Evolutionary conservation across 805 yeast genomes (phyloP).

Genomic region (Candida vartiovaarae): DNA sequence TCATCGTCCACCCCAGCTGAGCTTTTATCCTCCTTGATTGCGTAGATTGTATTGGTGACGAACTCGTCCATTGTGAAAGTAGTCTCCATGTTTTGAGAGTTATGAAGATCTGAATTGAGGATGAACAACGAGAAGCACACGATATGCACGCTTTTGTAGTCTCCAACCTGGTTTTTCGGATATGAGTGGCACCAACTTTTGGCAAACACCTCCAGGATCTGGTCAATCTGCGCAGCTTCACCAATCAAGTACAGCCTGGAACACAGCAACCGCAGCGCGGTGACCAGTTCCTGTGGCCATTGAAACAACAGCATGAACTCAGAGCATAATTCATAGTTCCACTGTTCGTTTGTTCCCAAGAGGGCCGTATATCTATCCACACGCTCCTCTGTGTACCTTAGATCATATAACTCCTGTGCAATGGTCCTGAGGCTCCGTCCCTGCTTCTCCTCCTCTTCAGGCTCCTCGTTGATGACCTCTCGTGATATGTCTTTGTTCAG

Average conservation of each 20-base stretch:
- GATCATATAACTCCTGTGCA: conserved; percentile 28
- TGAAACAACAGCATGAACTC: conserved; percentile 32
- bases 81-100: conserved; percentile 30
- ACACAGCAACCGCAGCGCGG: conserved; percentile 54
- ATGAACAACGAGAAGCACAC: conserved; percentile 65
- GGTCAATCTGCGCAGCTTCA: conserved; percentile 76
- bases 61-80: conserved; percentile 38
- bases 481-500: conserved; percentile 11
- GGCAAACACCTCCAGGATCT: conserved; percentile 63
- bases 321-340: conserved; percentile 24
- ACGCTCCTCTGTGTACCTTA: conserved; percentile 22
- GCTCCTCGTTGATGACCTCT: conserved; percentile 18
- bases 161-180: conserved; percentile 40
- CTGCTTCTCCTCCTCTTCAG: conserved; percentile 4
- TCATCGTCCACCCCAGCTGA: neutral
- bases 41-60: conserved; percentile 42
- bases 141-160: conserved; percentile 58
- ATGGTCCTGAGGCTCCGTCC: conserved; percentile 2
- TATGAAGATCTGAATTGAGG: conserved; percentile 72
- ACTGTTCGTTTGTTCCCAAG: conserved; percentile 27
- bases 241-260: conserved; percentile 66
- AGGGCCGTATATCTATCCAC: conserved; percentile 38
- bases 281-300: conserved; percentile 44
- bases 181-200: conserved; percentile 49
- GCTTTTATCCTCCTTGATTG: conserved; percentile 27